Evolutionary conservation across 2,329 filamentous ascomycete species (phyloP).

Genomic region (Aspergillus amoenus): DNA sequence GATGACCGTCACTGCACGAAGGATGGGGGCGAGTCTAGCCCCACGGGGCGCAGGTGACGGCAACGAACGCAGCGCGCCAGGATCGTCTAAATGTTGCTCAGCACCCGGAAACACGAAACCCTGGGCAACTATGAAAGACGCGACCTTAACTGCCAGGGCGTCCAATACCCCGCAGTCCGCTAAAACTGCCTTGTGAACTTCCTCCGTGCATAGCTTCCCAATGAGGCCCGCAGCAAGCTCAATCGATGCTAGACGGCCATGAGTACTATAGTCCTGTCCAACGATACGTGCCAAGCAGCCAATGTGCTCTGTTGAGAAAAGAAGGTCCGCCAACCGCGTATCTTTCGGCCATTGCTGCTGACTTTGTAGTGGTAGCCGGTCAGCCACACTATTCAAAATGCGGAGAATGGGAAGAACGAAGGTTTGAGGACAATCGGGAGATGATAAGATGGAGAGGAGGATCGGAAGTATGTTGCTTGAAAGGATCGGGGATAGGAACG

Average conservation of each 20-base stretch:
- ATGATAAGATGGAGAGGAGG: conserved; percentile 70
- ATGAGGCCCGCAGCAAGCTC: conserved; percentile 50
- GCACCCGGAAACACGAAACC: conserved; percentile 69
- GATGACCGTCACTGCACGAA: conserved; percentile 76
- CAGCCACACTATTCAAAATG: conserved; percentile 69
- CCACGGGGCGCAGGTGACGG: conserved; percentile 61
- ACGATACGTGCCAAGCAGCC: conserved; percentile 66
- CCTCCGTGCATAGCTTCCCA: conserved; percentile 65
- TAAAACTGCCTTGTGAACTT: conserved; percentile 69
- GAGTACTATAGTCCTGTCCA: conserved; percentile 53
- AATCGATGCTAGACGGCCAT: conserved; percentile 53
- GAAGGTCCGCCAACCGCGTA: conserved; percentile 56
- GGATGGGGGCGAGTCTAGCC: conserved; percentile 64
- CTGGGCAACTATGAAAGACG: conserved; percentile 65
- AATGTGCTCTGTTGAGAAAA: conserved; percentile 65
- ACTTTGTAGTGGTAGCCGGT: conserved; percentile 60
- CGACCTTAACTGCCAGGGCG: conserved; percentile 71
- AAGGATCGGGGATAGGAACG: conserved; percentile 74
- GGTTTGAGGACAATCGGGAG: conserved; percentile 61
- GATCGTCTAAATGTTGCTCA: conserved; percentile 54
- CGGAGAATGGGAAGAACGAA: conserved; percentile 73
- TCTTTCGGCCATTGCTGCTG: conserved; percentile 51
- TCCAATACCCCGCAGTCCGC: conserved; percentile 74
- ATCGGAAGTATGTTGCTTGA: conserved; percentile 65
- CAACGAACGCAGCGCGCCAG: conserved; percentile 58